A percentile compares a stretch with the other conserved stretches of the same genome.
phyloP scores from a whole-genome alignment of 2,329 filamentous ascomycete genomes.

The Arthrobotrys iridis region DNA sequence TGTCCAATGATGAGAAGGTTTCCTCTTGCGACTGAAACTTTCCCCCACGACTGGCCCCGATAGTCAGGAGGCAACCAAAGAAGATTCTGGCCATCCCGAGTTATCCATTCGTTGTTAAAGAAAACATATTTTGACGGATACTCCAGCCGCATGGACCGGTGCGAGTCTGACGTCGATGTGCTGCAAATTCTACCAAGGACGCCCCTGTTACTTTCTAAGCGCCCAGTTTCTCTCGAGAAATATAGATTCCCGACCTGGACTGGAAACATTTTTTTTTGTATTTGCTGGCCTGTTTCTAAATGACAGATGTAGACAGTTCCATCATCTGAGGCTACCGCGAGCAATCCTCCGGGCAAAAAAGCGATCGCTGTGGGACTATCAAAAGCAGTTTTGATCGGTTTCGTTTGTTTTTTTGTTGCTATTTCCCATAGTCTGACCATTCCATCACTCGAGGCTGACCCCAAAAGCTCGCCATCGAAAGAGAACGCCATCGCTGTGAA shows the following conservation, averaged over 20 bases:
- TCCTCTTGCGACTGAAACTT: background rate
- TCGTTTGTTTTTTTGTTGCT: slow-evolving; percentile 74
- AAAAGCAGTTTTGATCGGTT: slow-evolving; percentile 23
- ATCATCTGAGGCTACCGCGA: slow-evolving; percentile 46
- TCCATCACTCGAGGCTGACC: background rate
- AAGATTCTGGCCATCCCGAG: slow-evolving; percentile 1
- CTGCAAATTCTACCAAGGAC: background rate
- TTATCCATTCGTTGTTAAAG: background rate
- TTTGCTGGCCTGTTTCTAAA: slow-evolving; percentile 80
- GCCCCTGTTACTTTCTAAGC: background rate
- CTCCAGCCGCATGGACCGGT: background rate
- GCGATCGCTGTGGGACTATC: background rate
- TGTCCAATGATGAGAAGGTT: background rate
- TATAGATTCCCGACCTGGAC: background rate
- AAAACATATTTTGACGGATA: background rate
- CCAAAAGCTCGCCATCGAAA: background rate
- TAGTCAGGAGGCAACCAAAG: background rate
- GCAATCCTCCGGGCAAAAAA: background rate
- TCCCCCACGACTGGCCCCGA: background rate
- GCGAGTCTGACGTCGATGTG: background rate
- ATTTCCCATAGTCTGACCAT: slow-evolving; percentile 67
- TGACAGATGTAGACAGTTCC: slow-evolving; percentile 63
- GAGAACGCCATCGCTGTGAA: background rate
- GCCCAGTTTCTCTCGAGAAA: background rate
- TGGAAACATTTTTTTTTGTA: background rate